Conservation (phyloP, 805 yeast species). For the Brettanomyces anomalus region DNA sequence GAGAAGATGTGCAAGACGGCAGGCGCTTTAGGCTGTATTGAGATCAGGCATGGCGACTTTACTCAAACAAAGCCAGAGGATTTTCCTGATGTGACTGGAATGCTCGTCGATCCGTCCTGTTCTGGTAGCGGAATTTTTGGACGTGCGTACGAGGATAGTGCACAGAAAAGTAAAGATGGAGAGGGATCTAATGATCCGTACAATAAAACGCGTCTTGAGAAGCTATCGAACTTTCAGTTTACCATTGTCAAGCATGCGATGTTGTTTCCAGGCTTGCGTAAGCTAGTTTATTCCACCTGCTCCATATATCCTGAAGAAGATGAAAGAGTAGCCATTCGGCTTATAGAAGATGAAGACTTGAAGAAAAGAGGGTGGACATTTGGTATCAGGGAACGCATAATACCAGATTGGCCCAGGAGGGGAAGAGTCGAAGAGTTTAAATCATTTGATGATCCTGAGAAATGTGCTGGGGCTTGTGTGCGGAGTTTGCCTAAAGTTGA, state of each 20-base stretch:
- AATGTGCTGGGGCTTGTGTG: slow-evolving; percentile 77
- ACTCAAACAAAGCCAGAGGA: slow-evolving; percentile 50
- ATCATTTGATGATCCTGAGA: slow-evolving; percentile 35
- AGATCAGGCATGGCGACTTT: slow-evolving; percentile 47
- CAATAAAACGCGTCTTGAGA: slow-evolving; percentile 51
- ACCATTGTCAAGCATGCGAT: slow-evolving; percentile 85
- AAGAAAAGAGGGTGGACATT: slow-evolving; percentile 68
- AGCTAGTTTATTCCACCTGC: slow-evolving; percentile 90
- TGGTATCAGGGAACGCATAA: slow-evolving; percentile 46
- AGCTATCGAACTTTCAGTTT: slow-evolving; percentile 79
- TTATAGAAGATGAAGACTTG: slow-evolving; percentile 60
- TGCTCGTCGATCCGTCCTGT: slow-evolving; percentile 94
- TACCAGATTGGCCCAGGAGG: slow-evolving; percentile 82
- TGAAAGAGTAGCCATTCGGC: slow-evolving; percentile 80
- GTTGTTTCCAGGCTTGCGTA: slow-evolving; percentile 63
- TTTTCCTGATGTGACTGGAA: slow-evolving; percentile 60
- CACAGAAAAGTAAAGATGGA: slow-evolving; percentile 32
- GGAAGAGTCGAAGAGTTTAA: slow-evolving; percentile 69
- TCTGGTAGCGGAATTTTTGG: slow-evolving; percentile 98
- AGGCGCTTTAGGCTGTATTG: slow-evolving; percentile 41
- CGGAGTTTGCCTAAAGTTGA: slow-evolving; percentile 80
- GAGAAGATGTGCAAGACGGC: slow-evolving; percentile 76
- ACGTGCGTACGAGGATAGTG: slow-evolving; percentile 51
- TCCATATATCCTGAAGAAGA: slow-evolving; percentile 91
- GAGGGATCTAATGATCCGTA: slow-evolving; percentile 23